Evolutionary conservation across 805 yeast species (phyloP).

Genomic region (Teunomyces kruisii): DNA sequence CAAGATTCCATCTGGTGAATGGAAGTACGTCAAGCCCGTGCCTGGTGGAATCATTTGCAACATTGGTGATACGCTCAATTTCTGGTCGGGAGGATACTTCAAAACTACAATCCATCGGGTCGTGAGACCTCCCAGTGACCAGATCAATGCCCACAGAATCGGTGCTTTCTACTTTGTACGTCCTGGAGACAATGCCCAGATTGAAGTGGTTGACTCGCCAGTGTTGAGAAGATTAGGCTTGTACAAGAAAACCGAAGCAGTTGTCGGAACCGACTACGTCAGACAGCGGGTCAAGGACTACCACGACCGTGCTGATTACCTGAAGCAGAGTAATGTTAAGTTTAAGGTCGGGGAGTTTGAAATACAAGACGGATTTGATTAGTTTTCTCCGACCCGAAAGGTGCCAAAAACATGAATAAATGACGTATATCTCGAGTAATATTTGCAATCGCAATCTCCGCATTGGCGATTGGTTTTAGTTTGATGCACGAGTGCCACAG

Average conservation of each 20-base stretch:
- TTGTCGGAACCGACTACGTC: slow-evolving; percentile 30
- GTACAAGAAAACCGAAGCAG: slow-evolving; percentile 21
- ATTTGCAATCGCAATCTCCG: neutral
- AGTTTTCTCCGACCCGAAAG: neutral
- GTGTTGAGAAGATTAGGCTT: slow-evolving; percentile 28
- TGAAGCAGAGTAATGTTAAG: slow-evolving; percentile 22
- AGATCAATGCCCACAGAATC: slow-evolving; percentile 27
- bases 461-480: too few relatives aligned
- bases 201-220: slow-evolving; percentile 33
- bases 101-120: slow-evolving; percentile 36
- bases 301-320: slow-evolving; percentile 21
- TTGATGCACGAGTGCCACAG: neutral
- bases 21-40: slow-evolving; percentile 37
- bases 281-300: slow-evolving; percentile 28
- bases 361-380: slow-evolving; percentile 26
- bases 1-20: slow-evolving; percentile 24
- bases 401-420: neutral
- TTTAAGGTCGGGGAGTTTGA: slow-evolving; percentile 30
- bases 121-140: slow-evolving; percentile 35
- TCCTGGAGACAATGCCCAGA: slow-evolving; percentile 29
- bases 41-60: slow-evolving; percentile 32
- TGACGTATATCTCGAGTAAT: neutral
- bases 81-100: slow-evolving; percentile 37
- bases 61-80: slow-evolving; percentile 34
- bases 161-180: slow-evolving; percentile 37